These are phyloP conservation scores for Agaricus subrufescens DNA, from an alignment of 768 basidiomycete species.

Conservation along the genomic window DNA sequence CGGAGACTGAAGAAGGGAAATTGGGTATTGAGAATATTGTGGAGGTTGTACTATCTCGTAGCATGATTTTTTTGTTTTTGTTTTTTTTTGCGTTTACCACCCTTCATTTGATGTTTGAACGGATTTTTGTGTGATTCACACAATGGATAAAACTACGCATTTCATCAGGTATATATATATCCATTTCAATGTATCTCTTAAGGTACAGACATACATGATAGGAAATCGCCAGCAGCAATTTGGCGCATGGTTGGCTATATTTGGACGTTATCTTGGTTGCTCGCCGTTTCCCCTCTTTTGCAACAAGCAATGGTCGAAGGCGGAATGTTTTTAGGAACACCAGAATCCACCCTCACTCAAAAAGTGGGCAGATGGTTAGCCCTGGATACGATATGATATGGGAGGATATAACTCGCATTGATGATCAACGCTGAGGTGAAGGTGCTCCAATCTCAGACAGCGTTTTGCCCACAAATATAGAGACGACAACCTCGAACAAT, in stretches of 20 bases:
- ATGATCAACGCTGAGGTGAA: too few species aligned
- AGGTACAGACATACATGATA: background rate
- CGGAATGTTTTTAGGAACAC: background rate
- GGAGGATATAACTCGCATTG: too few species aligned
- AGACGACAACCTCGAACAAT: too few species aligned
- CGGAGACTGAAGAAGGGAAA: slow-evolving; percentile 31
- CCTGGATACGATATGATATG: background rate
- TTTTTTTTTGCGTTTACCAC: too few species aligned
- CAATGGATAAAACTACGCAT: too few species aligned
- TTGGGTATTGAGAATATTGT: slow-evolving; percentile 32
- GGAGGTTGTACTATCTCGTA: slow-evolving; percentile 57
- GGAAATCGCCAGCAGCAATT: background rate
- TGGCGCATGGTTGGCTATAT: slow-evolving; percentile 6
- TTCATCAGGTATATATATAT: too few species aligned
- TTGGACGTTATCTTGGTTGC: too few species aligned
- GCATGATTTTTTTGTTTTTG: slow-evolving; percentile 26
- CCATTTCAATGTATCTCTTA: too few species aligned
- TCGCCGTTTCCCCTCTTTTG: background rate
- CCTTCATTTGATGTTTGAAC: too few species aligned
- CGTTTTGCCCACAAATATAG: too few species aligned
- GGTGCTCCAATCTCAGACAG: too few species aligned
- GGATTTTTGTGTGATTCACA: too few species aligned
- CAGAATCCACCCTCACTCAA: background rate
- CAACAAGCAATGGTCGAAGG: slow-evolving; percentile 9
- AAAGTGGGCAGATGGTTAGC: background rate